Base-by-base conservation (phyloP, 192 early-diverging fungal species). In the Podila minutissima region DNA sequence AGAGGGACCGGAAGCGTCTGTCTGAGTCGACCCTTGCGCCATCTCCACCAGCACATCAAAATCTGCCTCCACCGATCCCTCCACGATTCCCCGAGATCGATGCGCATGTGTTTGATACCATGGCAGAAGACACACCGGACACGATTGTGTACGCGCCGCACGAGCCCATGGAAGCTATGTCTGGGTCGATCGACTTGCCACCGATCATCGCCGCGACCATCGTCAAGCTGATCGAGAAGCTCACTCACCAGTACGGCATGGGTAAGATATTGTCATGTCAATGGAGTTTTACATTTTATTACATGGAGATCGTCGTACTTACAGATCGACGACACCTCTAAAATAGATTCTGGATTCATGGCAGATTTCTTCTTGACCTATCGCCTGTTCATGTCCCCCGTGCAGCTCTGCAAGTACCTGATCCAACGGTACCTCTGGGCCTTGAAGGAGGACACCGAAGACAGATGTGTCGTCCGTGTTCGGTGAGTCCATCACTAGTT, bases 361-460 rank as follows among this genome's bases (percentile, higher is more conserved):
- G 55, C 77, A 31, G 87, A 88, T 53, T 90, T 90, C 58, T 90
- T 90, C 58, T 64, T 90, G 51, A 90, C 89, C 7, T 90, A 78
- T 41, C 84, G 89, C 7, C 70, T 86, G 28, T 90, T 88, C 65
- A 66, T 86, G 57, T 79, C 87, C 4, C 84, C 89, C 5, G 76
- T 87, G 12, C 79, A 87, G 37, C 79, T 90, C 0, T 90, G 89
- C 67, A 86, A 87, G 46, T 67, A 87, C 33, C 65, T 90, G 11
- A 88, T 90, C 9, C 74, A 85, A 59, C 76, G 89, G 11, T 90
- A 88, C 41, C 35, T 83, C 10, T 90, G 89, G 89, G 87, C 89
- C 15, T 67, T 88, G 22, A 64, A 82, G 57, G 62, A 79, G 28
- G 82, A 87, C 28, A 74, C 71, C 5, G 84, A 86, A 46, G 67